Conservation (phyloP, 106 monocot genomes). For the Allium cepa region DNA sequence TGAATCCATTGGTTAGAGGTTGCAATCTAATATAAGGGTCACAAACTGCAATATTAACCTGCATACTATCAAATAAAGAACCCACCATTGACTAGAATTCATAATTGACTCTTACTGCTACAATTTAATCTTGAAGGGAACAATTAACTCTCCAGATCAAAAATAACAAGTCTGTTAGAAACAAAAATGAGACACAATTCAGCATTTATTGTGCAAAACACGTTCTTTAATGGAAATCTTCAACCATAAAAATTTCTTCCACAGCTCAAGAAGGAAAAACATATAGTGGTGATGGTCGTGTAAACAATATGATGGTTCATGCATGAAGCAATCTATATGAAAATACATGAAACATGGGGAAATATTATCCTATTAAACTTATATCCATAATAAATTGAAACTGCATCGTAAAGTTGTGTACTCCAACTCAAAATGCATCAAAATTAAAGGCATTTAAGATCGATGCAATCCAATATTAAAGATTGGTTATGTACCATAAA, state of each 20-base stretch:
- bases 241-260: neutral
- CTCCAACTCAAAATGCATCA: no score
- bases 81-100: slow-evolving; percentile 34
- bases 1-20: neutral
- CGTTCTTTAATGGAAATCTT: neutral
- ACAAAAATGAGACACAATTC: slow-evolving; percentile 3
- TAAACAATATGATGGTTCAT: neutral
- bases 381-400: neutral
- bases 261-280: neutral
- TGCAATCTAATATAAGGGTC: neutral
- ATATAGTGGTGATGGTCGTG: neutral
- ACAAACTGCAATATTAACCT: neutral
- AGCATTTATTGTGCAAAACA: neutral
- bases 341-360: neutral
- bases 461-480: no score
- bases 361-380: neutral
- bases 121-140: neutral
- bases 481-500: no score
- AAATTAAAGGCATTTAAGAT: no score
- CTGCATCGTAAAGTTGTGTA: no score
- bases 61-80: slow-evolving; percentile 6
- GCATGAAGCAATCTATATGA: neutral
- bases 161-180: slow-evolving; percentile 5
- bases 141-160: slow-evolving; percentile 2
- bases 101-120: slow-evolving; percentile 7